A percentile compares a stretch with the other conserved stretches of the same genome.
Evolutionary conservation across 768 basidiomycete genomes (phyloP).

Genomic region (Amanita inopinata): DNA sequence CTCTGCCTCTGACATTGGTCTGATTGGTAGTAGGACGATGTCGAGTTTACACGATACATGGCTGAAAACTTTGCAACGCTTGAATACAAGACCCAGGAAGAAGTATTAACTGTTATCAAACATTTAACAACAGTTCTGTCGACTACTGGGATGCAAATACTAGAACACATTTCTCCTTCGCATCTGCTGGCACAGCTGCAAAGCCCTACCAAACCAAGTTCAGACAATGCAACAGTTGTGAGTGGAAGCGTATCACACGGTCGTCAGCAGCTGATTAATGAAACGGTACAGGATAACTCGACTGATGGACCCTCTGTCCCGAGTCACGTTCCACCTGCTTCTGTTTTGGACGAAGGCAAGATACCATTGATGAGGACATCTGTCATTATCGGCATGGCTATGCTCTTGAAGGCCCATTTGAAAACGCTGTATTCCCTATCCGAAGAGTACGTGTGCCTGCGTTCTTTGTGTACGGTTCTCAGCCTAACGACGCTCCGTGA

Average conservation of each 20-base stretch:
- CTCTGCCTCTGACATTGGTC: not conserved
- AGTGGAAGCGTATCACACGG: not conserved
- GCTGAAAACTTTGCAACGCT: conserved; percentile 88
- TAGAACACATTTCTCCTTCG: conserved; percentile 63
- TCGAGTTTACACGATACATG: conserved; percentile 86
- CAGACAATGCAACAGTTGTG: conserved; percentile 5
- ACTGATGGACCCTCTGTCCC: no score
- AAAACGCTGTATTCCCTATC: conserved; percentile 77
- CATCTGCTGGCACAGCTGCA: conserved; percentile 59
- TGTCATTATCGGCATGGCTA: conserved; percentile 72
- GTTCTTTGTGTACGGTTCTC: not conserved
- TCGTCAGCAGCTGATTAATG: no score
- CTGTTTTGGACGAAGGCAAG: conserved; percentile 2
- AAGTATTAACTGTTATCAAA: conserved; percentile 79
- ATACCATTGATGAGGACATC: conserved; percentile 51
- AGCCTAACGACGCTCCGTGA: not conserved
- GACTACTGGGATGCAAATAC: conserved; percentile 72
- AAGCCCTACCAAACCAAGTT: conserved; percentile 11
- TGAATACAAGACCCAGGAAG: conserved; percentile 94
- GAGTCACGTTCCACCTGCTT: not conserved
- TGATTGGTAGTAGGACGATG: conserved; percentile 48
- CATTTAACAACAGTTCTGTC: conserved; percentile 68
- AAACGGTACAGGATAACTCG: no score
- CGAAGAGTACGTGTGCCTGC: conserved; percentile 64
- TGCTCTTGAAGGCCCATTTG: conserved; percentile 81